Evolutionary conservation across 1,139 yeast genomes (phyloP), one percentile per base, ranked within the genome.

Genomic region (Yamadazyma spencermartinsiae): DNA sequence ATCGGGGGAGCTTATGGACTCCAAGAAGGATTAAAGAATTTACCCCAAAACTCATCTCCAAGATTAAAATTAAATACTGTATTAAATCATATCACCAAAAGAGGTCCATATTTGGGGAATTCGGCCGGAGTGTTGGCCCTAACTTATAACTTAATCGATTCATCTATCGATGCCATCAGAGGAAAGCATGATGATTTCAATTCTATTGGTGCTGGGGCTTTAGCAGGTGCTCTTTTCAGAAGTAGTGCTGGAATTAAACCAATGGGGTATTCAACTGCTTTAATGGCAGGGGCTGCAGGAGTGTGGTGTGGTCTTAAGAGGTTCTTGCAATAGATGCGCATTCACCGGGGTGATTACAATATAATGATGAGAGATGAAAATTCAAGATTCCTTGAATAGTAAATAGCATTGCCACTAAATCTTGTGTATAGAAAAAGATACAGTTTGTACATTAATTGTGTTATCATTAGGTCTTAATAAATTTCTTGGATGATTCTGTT

Each of bases 21-120:
- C 44, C 79, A 80, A 48, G 97, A 90, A 65, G 98, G 98, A 45
- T 57, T 92, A 42, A 74, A 75, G 44, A 80, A 80, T 60, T 74
- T 94, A 39, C 92, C 95, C 17, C 74, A 80, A 33, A 73, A 79
- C 44, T 81, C 90, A 21, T 80, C 95, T 7, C 72, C 82, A 35
- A 86, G 85, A 61, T 76, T 92, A 58, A 82, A 88, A 62, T 72
- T 90, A 49, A 92, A 92, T 70, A 89, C 96, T 17, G 75, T 92
- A 37, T 78, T 92, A 58, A 92, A 92, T 73, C 89, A 88, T 57
- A 79, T 92, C 56, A 92, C 98, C 31, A 84, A 89, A 58, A 82
- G 96, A 62, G 98, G 98, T 40, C 98, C 98, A 21, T 90, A 80
- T 63, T 68, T 90, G 58, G 98, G 98, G 52, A 92, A 92, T 70